Conservation (phyloP, 192 early-diverging fungal genomes). For the Coemansia javaensis region DNA sequence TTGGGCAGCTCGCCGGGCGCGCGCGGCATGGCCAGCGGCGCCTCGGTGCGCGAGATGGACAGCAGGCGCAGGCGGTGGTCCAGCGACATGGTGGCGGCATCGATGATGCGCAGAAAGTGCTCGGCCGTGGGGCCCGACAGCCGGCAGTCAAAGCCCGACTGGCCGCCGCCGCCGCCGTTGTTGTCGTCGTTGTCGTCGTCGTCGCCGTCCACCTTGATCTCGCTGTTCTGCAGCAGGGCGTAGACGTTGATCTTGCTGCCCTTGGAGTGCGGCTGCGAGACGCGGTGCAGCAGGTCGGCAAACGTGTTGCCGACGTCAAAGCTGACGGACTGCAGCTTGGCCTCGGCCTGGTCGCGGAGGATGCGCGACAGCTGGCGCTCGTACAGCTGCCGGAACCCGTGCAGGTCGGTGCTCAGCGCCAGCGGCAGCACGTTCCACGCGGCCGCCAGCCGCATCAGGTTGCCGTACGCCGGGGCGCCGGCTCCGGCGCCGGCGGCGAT, state of each 20-base stretch:
- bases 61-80: conserved; percentile 37
- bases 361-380: conserved; percentile 43
- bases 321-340: conserved; percentile 41
- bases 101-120: conserved; percentile 40
- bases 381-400: conserved; percentile 32
- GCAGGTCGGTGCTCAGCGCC: conserved; percentile 27
- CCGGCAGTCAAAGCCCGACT: conserved; percentile 14
- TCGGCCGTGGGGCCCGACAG: conserved; percentile 30
- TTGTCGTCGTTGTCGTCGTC: too few relatives aligned
- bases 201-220: conserved; percentile 21
- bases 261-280: conserved; percentile 14
- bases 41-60: conserved; percentile 19
- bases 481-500: not conserved
- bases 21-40: conserved; percentile 20
- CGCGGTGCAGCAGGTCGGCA: conserved; percentile 24
- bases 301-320: conserved; percentile 48
- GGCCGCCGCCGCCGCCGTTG: too few relatives aligned
- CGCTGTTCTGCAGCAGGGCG: conserved; percentile 42
- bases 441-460: conserved; percentile 24
- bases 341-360: conserved; percentile 46
- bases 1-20: conserved; percentile 23
- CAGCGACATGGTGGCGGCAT: conserved; percentile 44
- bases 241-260: conserved; percentile 38
- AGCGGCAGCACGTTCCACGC: conserved; percentile 47
- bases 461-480: conserved; percentile 1